These are phyloP conservation scores for Lactarius vividus DNA, from an alignment of 768 basidiomycete species.

Conservation along the genomic window DNA sequence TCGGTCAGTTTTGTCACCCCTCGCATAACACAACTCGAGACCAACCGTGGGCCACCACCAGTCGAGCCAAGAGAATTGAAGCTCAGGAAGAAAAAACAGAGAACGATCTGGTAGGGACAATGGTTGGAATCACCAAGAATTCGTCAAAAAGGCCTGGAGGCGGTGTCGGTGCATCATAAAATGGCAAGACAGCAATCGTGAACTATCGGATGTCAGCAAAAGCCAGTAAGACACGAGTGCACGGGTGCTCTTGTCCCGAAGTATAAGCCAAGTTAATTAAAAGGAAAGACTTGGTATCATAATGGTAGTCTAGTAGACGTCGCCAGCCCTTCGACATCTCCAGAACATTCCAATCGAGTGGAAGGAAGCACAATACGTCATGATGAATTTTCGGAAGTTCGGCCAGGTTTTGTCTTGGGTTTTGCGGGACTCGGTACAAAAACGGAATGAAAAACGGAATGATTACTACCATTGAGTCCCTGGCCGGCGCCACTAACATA, in stretches of 20 bases:
- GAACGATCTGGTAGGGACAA: conserved; percentile 1
- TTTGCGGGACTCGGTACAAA: too few species aligned
- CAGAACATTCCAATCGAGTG: background rate
- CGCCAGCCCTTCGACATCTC: background rate
- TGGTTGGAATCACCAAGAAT: conserved; percentile 22
- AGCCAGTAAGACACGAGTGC: background rate
- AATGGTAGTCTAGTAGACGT: background rate
- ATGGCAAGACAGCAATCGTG: background rate
- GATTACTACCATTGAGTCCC: too few species aligned
- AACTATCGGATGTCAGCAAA: background rate
- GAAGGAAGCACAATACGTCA: too few species aligned
- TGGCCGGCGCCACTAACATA: too few species aligned
- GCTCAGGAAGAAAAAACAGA: background rate
- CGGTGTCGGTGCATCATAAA: conserved; percentile 28
- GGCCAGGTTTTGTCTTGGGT: background rate
- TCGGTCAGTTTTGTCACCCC: background rate
- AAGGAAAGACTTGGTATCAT: background rate
- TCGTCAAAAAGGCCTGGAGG: conserved; percentile 26
- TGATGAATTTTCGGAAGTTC: background rate
- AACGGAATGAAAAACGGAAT: too few species aligned
- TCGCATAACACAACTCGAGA: background rate
- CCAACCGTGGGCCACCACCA: background rate
- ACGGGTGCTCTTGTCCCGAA: background rate
- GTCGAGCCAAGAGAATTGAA: background rate
- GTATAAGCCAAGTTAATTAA: background rate